These are phyloP conservation scores for Limonomyces culmigenus DNA, from an alignment of 1,284 basidiomycete genomes.

Conservation along the genomic window DNA sequence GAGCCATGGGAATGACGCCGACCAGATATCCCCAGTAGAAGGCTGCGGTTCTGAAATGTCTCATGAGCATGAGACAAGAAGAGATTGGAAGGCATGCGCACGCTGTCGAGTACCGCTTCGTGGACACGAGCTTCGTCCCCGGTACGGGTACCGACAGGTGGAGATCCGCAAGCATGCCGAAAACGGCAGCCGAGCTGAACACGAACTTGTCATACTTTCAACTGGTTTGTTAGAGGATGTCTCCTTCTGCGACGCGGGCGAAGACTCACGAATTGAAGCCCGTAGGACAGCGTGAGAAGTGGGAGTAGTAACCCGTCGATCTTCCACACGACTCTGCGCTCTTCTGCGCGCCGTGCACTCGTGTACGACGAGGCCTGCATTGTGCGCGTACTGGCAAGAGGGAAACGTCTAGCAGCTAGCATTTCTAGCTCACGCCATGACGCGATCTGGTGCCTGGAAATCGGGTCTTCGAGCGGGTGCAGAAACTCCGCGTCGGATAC, in stretches of 20 bases:
- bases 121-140: slow-evolving; percentile 1
- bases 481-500: too few species aligned
- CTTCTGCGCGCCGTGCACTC: background rate
- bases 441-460: too few species aligned
- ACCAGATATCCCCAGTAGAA: slow-evolving; percentile 6
- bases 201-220: slow-evolving; percentile 6
- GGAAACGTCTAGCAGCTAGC: too few species aligned
- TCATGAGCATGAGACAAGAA: background rate
- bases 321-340: slow-evolving; percentile 3
- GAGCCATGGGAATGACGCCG: slow-evolving; percentile 5
- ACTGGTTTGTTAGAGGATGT: background rate
- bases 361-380: too few species aligned
- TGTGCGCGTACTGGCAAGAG: too few species aligned
- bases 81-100: background rate
- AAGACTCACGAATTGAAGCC: slow-evolving; percentile 5
- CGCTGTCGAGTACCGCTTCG: slow-evolving; percentile 6
- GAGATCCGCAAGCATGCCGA: slow-evolving; percentile 6
- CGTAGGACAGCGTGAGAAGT: slow-evolving; percentile 6
- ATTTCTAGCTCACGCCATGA: too few species aligned
- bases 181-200: slow-evolving; percentile 5
- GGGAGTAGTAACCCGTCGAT: slow-evolving; percentile 6
- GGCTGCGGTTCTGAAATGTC: background rate
- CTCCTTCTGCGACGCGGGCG: background rate
- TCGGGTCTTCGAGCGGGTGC: too few species aligned
- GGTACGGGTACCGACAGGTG: background rate